phyloP scores from a whole-genome alignment of 1,284 basidiomycete genomes.

The Papiliotrema flavescens region DNA sequence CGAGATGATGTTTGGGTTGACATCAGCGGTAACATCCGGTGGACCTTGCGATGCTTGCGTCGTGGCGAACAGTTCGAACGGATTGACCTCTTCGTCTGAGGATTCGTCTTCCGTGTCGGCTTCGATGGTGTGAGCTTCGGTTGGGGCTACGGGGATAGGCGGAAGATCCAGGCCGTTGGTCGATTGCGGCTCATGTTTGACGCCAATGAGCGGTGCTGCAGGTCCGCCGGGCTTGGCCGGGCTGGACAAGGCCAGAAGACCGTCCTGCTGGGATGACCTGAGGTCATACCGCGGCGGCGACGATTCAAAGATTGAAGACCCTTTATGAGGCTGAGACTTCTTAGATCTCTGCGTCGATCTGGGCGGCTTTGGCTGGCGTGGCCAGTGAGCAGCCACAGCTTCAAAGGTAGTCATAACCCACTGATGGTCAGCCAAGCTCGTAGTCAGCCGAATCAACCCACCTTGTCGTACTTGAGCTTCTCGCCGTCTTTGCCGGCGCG shows the following conservation, averaged over 20 bases:
- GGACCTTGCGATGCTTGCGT: constrained; percentile 29
- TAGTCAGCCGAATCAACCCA: constrained; percentile 13
- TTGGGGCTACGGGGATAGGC: background rate
- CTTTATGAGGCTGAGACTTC: constrained; percentile 11
- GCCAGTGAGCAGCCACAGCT: constrained; percentile 57
- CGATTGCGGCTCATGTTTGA: background rate
- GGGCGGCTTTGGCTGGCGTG: constrained; percentile 19
- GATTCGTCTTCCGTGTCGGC: constrained; percentile 20
- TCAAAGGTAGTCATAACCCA: constrained; percentile 85
- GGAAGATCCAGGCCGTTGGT: too few relatives aligned
- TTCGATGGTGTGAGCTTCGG: background rate
- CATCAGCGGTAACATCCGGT: constrained; percentile 32
- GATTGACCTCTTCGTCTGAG: constrained; percentile 28
- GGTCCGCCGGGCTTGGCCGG: constrained; percentile 12
- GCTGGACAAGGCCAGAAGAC: constrained; percentile 5
- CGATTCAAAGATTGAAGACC: constrained; percentile 7
- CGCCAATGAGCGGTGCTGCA: constrained; percentile 1
- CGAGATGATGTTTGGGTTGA: constrained; percentile 42
- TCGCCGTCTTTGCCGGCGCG: constrained; percentile 31
- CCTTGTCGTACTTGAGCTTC: constrained; percentile 50
- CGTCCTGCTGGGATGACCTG: constrained; percentile 23
- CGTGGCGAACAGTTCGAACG: constrained; percentile 36
- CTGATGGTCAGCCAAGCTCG: constrained; percentile 11
- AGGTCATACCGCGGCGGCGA: constrained; percentile 15
- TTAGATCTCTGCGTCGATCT: constrained; percentile 27